Base-by-base conservation (phyloP, 163 green algal species). In the Scenedesmus sp. region DNA sequence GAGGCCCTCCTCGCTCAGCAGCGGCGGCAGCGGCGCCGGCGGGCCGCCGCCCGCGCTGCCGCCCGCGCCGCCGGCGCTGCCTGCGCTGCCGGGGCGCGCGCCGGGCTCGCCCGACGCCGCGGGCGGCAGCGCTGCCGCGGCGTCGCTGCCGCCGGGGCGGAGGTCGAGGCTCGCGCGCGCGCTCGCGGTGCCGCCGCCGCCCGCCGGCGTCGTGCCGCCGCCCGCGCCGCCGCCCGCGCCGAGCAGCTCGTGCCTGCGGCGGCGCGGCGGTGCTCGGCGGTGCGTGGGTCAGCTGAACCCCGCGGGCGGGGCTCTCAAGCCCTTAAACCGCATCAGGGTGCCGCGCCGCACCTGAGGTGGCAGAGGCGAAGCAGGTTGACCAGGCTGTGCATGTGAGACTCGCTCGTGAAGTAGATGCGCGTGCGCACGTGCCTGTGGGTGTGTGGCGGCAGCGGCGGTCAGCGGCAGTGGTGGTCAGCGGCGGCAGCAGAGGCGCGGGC, bases 351-450 rank as follows among this genome's bases (percentile, higher is more conserved):
- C n/a, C n/a, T n/a, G n/a, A 83, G n/a, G 66, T 87, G 80, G 72
- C 88, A 90, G 71, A 85, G 96, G 34, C 92, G 89, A 70, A 98
- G 86, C 36, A 97, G 89, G 82, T 98, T 99, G 80, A 98, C 84
- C 15, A 99, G 86, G 11, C 93, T 95, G 89, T 99, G 96, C 70
- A 98, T 95, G 88, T 99, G 96, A 1, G 85, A 94, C 88, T 99
- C 96, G 18, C 87, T 96, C 13, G 96, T 99, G 86, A 99, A 98
- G 91, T 99, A 99, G 79, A 99, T 95, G 79, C 96, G 91, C 11
- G 96, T 98, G 74, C 95, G 92, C 47, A 99, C 96, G 77, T 98
- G 95, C 14, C 71, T 76, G 65, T 17, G 24, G 24, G 15, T n/a
- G n/a, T n/a, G n/a, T n/a, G 22, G 11, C 50, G 24, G 50, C 39